phyloP scores from a whole-genome alignment of 768 basidiomycete genomes.

The Gloeophyllum trabeum region DNA sequence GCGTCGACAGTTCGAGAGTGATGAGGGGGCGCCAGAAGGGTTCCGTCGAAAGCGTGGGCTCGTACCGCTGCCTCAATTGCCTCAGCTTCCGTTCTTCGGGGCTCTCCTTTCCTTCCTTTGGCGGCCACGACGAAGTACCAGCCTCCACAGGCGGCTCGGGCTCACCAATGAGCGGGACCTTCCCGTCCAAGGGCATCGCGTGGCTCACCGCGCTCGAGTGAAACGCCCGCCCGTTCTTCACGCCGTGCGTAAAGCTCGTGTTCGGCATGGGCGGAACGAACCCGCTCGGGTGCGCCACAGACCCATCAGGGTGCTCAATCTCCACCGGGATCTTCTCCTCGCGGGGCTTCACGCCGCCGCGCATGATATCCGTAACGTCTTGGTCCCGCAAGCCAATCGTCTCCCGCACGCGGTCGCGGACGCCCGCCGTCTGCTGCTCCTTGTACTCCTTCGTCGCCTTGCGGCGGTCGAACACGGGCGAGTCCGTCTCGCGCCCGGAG shows the following conservation, averaged over 20 bases:
- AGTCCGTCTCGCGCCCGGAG: not conserved
- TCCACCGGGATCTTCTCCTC: conserved; percentile 20
- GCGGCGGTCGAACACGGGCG: not conserved
- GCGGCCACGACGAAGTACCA: not conserved
- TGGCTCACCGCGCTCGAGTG: not conserved
- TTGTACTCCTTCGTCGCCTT: not conserved
- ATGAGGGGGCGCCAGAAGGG: conserved; percentile 32
- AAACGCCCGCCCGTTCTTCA: conserved; percentile 4
- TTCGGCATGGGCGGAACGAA: conserved; percentile 17
- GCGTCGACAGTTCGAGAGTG: conserved; percentile 27
- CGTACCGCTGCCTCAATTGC: conserved; percentile 9
- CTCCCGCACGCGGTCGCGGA: not conserved
- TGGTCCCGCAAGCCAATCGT: not conserved
- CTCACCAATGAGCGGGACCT: not conserved
- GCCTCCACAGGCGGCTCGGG: not conserved
- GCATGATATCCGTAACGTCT: not conserved
- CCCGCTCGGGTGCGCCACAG: conserved; percentile 6
- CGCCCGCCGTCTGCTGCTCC: not conserved
- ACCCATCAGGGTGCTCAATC: conserved; percentile 6
- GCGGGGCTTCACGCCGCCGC: conserved; percentile 1
- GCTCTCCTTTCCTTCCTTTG: not conserved
- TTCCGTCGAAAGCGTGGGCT: conserved; percentile 12
- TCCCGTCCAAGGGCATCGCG: not conserved
- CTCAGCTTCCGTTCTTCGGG: not conserved
- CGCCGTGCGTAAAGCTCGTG: conserved; percentile 12